Base-by-base conservation (phyloP, 1,139 yeast species). In the Lodderomyces metapsilosis region DNA sequence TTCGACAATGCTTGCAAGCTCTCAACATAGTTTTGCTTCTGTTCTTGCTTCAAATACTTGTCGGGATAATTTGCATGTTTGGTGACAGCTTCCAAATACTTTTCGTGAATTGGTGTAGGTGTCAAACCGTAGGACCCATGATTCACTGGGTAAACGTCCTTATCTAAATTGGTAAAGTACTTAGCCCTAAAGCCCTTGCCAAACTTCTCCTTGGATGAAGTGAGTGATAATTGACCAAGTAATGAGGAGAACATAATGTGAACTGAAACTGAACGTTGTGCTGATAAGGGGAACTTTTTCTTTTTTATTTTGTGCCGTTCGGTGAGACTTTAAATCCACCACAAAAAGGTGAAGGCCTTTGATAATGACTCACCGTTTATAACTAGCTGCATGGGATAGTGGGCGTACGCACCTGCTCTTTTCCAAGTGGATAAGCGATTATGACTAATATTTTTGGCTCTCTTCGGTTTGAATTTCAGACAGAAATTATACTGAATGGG, bases 71-170 rank as follows among this genome's bases (percentile, higher is more conserved):
- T 38, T 20, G 59, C 51, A 45, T 68, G 74, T 17, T 58, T 45
- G 13, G 55, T 46, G 41, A 68, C 45, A 15, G 54, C 48, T 15
- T 56, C 47, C 16, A 54, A 36, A 50, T 51, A 68, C 17, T 49
- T 54, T 5, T 66, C 61, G 23, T 61, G 50, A 1, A 76, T 66
- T 2, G 61, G 58, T 9, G 62, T 68, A 0, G 84, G 81, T 4
- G 71, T 61, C 5, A 67, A 54, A 1, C 84, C 84, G 51, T 58
- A 78, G 1, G 82, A 72, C 1, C 84, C 84, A 51, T 79, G 79
- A 52, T 79, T 80, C 12, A 78, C 71, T 2, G 75, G 73, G 2
- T 50, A 50, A 1, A 66, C 64, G 3, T 58, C 63, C 2, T 61
- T 51, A 25, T 65, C 72, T 15, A 78, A 56, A 16, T 47, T 43